Base-by-base conservation (phyloP, 2,329 filamentous ascomycete genomes). In the Immersiporthe knoxdaviesiana region DNA sequence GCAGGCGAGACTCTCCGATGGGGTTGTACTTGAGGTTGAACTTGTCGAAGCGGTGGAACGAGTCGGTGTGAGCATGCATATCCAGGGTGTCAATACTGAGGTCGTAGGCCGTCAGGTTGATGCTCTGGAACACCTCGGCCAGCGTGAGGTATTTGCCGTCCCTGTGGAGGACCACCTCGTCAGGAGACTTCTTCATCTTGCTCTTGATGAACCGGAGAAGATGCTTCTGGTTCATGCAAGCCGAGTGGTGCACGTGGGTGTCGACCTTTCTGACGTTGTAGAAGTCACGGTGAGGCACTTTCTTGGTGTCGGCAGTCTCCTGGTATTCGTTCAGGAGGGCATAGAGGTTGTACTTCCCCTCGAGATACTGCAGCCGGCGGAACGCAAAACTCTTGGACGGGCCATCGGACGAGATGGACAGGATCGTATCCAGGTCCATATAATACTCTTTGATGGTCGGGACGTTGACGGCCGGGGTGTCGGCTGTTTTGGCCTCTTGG, bases 161-260 rank as follows among this genome's bases (percentile, higher is more conserved):
- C 77, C 96, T 88, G 79, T 90, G 97, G 59, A 99, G 87, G 8
- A 99, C 96, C 41, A 96, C 89, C 81, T 99, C 96, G 76, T 98
- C 92, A 0, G 94, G 94, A 24, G 88, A 96, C 80, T 97, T 99
- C 87, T 97, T 98, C 93, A 99, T 97, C 82, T 99, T 99, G 81
- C 94, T 97, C 82, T 99, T 99, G 84, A 99, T 99, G 81, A 99
- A 99, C 67, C 96, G 93, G 71, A 99, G 84, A 68, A 99, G 83
- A 85, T 99, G 96, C 81, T 99, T 99, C 80, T 99, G 96, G 78
- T 99, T 99, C 96, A 99, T 99, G 79, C 96, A 99, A 32, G 96
- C 96, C 21, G 96, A 99, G 80, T 99, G 96, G 78, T 99, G 96
- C 74, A 99, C 96, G 85, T 99, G 96, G 11, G 96, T 99, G 78